Base-by-base conservation (phyloP, 2,329 filamentous ascomycete species). In the Curvularia eragrostidis region DNA sequence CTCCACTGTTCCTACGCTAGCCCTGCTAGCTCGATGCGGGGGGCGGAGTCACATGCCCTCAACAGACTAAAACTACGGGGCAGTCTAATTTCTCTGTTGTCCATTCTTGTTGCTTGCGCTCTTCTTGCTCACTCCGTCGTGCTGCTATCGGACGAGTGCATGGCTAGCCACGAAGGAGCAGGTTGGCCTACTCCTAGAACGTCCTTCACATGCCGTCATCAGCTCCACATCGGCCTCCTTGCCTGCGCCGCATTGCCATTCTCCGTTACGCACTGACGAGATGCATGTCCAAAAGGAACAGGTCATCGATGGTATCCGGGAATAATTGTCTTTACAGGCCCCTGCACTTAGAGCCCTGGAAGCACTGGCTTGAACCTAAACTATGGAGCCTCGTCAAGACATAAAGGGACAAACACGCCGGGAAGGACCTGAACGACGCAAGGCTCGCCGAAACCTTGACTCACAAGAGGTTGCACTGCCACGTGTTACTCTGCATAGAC, bases 11-110 rank as follows among this genome's bases (percentile, higher is more conserved):
- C 43, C 51, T 39, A 46, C 42, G 56, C 62, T 52, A 61, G 61
- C 50, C 59, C 34, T 58, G 54, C 54, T 63, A 56, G 56, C 47
- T 28, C n/a, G n/a, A 50, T 58, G 47, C 38, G 38, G 32, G 23
- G 50, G 48, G 46, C 59, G 34, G 47, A 36, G 48, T 62, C 59
- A 60, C 62, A 57, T 51, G 59, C 49, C 26, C 36, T 54, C 26
- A 57, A 52, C 55, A 54, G 42, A 49, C 34, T 43, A 34, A 26
- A 6, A 49, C 28, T 26, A 49, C 23, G 23, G 39, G 21, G 47
- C 34, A 19, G n/a, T 49, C 15, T 34, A 12, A 47, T 32, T 21
- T 28, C 34, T 28, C 47, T 48, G 32, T n/a, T 24, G 32, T 38
- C 32, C 32, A 32, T 30, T 30, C 18, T 23, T 5, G 34, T 26